These are phyloP conservation scores for Cardamine resedifolia DNA, from an alignment of 345 rosid species.

Conservation along the genomic window DNA sequence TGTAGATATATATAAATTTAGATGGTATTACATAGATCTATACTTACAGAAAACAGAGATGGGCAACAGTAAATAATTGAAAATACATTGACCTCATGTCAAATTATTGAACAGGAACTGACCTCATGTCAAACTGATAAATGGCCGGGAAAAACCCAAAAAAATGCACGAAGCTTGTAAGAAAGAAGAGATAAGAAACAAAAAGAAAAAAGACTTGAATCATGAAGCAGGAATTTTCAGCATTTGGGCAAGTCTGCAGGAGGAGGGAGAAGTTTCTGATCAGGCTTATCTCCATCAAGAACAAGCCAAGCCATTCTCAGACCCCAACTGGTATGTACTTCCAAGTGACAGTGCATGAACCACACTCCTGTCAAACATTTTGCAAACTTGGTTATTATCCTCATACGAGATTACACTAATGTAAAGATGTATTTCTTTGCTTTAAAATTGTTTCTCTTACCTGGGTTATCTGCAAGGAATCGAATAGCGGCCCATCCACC, in stretches of 20 bases:
- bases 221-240: constrained; percentile 33
- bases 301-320: constrained; percentile 74
- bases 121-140: constrained; percentile 38
- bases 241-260: constrained; percentile 70
- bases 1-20: constrained; percentile 7
- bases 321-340: constrained; percentile 82
- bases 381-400: constrained; percentile 8
- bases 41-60: constrained; percentile 23
- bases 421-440: not conserved
- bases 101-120: constrained; percentile 35
- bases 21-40: constrained; percentile 22
- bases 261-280: constrained; percentile 67
- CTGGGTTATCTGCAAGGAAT: constrained; percentile 72
- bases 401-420: constrained; percentile 10
- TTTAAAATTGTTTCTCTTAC: constrained; percentile 36
- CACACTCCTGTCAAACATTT: constrained; percentile 50
- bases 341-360: constrained; percentile 82
- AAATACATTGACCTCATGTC: constrained; percentile 41
- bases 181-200: constrained; percentile 19
- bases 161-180: constrained; percentile 20
- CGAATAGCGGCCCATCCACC: constrained; percentile 75
- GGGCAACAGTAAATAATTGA: constrained; percentile 17
- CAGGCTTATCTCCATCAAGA: constrained; percentile 61
- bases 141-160: constrained; percentile 19
- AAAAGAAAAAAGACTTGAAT: constrained; percentile 16